A percentile compares a stretch with the other conserved stretches of the same genome.
Evolutionary conservation across 176 grass and related monocot species (phyloP).

Genomic region (Eleusine indica): DNA sequence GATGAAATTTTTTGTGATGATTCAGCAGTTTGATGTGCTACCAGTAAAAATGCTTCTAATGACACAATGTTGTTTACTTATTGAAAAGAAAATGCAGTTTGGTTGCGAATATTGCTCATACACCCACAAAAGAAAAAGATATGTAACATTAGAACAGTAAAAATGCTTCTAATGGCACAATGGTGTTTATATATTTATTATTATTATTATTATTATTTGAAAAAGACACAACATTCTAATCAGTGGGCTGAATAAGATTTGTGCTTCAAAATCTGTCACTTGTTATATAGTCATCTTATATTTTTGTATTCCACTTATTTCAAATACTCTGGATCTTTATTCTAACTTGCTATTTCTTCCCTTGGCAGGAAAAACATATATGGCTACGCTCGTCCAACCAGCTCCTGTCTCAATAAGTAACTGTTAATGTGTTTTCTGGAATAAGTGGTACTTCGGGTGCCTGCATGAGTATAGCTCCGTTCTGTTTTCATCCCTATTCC

Average conservation of each 20-base stretch:
- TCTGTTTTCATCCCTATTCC: not conserved
- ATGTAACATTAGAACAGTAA: not conserved
- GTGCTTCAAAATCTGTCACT: not conserved
- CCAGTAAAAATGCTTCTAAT: not conserved
- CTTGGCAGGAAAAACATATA: conserved; percentile 34
- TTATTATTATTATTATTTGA: no score
- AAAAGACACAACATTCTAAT: not conserved
- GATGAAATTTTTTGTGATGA: not conserved
- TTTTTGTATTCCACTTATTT: not conserved
- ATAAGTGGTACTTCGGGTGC: conserved; percentile 31
- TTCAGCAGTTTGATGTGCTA: not conserved
- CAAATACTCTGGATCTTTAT: not conserved
- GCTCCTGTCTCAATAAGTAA: conserved; percentile 15
- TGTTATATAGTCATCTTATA: not conserved
- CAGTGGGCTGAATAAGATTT: not conserved
- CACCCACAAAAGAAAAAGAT: not conserved
- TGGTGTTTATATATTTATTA: no score
- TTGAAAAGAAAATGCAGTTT: not conserved
- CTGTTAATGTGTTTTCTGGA: conserved; percentile 22
- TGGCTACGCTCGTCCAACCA: not conserved
- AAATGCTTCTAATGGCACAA: no score
- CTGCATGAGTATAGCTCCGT: not conserved
- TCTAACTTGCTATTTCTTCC: conserved; percentile 13
- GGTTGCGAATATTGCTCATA: not conserved
- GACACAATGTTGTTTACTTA: not conserved